Evolutionary conservation across 1,284 basidiomycete genomes (phyloP).

Genomic region (Sanguinoderma infundibulare): DNA sequence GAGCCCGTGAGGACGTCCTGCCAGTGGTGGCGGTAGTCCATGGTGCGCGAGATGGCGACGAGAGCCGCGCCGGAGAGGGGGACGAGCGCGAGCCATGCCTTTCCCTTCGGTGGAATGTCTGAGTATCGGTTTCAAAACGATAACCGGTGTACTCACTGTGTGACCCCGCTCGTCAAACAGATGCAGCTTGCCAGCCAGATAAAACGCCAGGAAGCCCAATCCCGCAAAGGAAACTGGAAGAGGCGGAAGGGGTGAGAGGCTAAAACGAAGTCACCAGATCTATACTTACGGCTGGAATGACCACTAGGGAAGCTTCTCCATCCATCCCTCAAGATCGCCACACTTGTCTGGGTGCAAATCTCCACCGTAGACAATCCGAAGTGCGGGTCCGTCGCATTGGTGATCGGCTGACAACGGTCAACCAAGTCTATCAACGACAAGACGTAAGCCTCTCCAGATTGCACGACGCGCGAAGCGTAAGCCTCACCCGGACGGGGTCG

Average conservation of each 20-base stretch:
- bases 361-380: constrained; percentile 77
- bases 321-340: constrained; percentile 72
- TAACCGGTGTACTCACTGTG: constrained; percentile 52
- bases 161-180: constrained; percentile 86
- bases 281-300: constrained; percentile 76
- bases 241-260: neutral
- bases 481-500: constrained; percentile 80
- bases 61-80: constrained; percentile 84
- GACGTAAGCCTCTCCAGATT: neutral
- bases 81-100: constrained; percentile 82
- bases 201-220: constrained; percentile 88
- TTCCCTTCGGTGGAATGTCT: constrained; percentile 51
- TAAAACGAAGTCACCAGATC: neutral
- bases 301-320: constrained; percentile 96
- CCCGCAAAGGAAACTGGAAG: constrained; percentile 87
- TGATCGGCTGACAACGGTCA: constrained; percentile 79
- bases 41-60: constrained; percentile 90
- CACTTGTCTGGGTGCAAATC: constrained; percentile 81
- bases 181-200: constrained; percentile 91
- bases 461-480: neutral
- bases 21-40: constrained; percentile 90
- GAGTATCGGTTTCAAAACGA: neutral
- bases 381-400: constrained; percentile 67
- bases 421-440: constrained; percentile 62
- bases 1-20: constrained; percentile 87